Evolutionary conservation across 768 basidiomycete species (phyloP).

Genomic region (Amanita exitialis): DNA sequence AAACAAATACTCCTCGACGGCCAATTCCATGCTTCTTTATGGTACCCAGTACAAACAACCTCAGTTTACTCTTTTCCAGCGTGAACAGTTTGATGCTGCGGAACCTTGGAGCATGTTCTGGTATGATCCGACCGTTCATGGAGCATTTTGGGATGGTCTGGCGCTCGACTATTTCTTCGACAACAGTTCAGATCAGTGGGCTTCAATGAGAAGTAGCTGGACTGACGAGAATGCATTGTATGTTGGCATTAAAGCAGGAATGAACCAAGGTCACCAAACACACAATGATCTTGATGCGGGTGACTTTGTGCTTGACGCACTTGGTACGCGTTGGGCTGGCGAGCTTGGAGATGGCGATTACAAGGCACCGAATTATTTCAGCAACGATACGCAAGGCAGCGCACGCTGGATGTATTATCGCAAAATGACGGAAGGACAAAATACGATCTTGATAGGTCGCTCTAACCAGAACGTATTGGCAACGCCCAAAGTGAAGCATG

Average conservation of each 20-base stretch:
- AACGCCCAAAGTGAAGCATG: conserved; percentile 48
- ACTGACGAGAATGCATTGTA: conserved; percentile 77
- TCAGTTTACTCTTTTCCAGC: conserved; percentile 78
- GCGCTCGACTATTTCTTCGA: conserved; percentile 79
- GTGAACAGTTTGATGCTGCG: conserved; percentile 74
- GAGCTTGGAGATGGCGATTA: conserved; percentile 91
- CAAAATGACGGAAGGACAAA: conserved; percentile 96
- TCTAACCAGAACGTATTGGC: conserved; percentile 75
- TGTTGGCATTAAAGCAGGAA: conserved; percentile 85
- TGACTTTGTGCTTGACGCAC: conserved; percentile 91
- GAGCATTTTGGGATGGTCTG: conserved; percentile 88
- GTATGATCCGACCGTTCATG: conserved; percentile 77
- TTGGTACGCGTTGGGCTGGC: conserved; percentile 91
- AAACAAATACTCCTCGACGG: conserved; percentile 92
- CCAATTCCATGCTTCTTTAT: conserved; percentile 81
- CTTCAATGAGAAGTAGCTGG: conserved; percentile 87
- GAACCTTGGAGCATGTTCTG: conserved; percentile 88
- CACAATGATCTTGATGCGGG: conserved; percentile 94
- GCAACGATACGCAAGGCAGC: conserved; percentile 54
- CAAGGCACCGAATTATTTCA: conserved; percentile 64
- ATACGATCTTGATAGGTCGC: conserved; percentile 72
- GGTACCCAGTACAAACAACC: conserved; percentile 61
- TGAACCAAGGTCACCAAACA: conserved; percentile 75
- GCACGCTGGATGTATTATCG: conserved; percentile 89
- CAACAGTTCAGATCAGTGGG: conserved; percentile 72